Evolutionary conservation across 1,284 basidiomycete species (phyloP), one percentile per base, ranked within the genome.

Genomic region (Melampsora americana): DNA sequence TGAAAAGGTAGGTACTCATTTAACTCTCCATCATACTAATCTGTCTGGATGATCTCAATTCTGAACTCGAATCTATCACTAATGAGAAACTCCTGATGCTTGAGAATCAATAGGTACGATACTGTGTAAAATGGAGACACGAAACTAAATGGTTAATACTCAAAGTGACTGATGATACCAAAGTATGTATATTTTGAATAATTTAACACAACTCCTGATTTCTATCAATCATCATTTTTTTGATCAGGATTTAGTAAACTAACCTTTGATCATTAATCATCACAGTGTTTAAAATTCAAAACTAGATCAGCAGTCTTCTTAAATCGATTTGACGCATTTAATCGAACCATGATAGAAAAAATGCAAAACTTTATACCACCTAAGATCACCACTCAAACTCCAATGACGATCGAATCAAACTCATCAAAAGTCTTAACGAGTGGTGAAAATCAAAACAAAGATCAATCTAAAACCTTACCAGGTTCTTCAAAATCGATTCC

Each of bases 281-380:
- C 11, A 67, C 26, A 71, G 69, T 71, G 69, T 48, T 30, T 71
- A 5, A 71, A 71, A 46, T 71, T 71, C 28, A 71, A 71, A 60
- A 71, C 69, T 71, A 4, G 59, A 32, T 71, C 69, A 59, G 69
- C 69, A 2, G 59, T 71, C 26, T 71, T 61, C 14, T 35, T 71
- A 28, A 71, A 71, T 42, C 69, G 69, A 23, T 71, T 71, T 32
- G 69, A 71, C 20, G n/a, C 26, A 4, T 61, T 71, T 26, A 71
- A 56, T 23, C 69, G 69, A 26, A 28, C 35, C 5, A 71, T 64
- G 69, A 71, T 35, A 4, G 32, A n/a, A 59, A 59, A 28, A 59
- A 23, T 59, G n/a, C 53, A 59, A 59, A 59, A 59, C 39, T 42
- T 42, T 12, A 42, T 11, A 42, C 39, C 39, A 9, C 39, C 39